A percentile compares a stretch with the other conserved stretches of the same genome.
phyloP scores from a whole-genome alignment of 768 basidiomycete species.

The Rickenella mellea region DNA sequence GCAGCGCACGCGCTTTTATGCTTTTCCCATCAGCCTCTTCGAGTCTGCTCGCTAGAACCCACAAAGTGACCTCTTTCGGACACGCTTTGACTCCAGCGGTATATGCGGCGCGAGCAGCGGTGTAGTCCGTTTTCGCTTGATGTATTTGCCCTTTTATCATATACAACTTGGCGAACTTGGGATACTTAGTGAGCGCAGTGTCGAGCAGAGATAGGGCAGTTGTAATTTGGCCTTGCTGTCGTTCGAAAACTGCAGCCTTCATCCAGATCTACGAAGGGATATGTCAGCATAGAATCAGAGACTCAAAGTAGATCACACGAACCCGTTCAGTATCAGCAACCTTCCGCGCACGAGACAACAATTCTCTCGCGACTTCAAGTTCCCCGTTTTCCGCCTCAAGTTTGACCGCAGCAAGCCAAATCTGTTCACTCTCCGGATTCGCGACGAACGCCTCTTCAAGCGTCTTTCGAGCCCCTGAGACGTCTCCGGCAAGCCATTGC shows the following conservation, averaged over 20 bases:
- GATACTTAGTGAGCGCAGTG: constrained; percentile 74
- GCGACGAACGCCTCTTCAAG: constrained; percentile 86
- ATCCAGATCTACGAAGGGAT: constrained; percentile 83
- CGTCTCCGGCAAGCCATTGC: constrained; percentile 86
- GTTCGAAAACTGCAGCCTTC: constrained; percentile 94
- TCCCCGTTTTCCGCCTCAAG: constrained; percentile 95
- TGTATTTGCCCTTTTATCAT: constrained; percentile 96
- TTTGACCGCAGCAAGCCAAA: constrained; percentile 97
- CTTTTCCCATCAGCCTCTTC: constrained; percentile 89
- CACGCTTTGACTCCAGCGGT: constrained; percentile 80
- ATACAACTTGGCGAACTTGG: constrained; percentile 85
- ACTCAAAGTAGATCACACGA: constrained; percentile 15
- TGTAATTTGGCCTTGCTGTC: constrained; percentile 71
- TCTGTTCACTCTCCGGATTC: constrained; percentile 94
- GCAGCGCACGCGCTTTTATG: constrained; percentile 83
- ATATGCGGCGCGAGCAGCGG: constrained; percentile 70
- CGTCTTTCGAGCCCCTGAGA: constrained; percentile 82
- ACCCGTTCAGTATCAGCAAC: constrained; percentile 91
- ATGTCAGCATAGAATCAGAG: constrained; percentile 1
- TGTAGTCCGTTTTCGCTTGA: constrained; percentile 46
- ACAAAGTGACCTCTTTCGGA: constrained; percentile 75
- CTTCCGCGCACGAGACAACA: constrained; percentile 80
- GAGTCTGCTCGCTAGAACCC: constrained; percentile 82
- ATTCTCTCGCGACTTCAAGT: constrained; percentile 72
- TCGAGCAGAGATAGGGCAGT: constrained; percentile 68